Percentiles rank a stretch among this genome's conserved stretches.
Conservation (phyloP, 2,329 filamentous ascomycete genomes). For the Leptographium procerum region DNA sequence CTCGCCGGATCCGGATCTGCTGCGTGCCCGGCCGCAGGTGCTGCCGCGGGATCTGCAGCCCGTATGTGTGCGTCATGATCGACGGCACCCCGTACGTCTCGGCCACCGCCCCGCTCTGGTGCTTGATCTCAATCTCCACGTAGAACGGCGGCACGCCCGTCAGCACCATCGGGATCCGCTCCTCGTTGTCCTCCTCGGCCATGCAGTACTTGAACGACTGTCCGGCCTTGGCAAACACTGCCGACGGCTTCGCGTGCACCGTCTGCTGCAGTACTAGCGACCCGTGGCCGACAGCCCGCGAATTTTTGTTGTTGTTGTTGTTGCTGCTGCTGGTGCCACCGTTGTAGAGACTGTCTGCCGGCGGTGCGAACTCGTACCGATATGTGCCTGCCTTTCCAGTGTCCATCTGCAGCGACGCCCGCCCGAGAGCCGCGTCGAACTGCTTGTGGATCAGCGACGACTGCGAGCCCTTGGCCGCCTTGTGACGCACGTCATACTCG, state of each 20-base stretch:
- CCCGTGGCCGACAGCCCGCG: slow-evolving; percentile 34
- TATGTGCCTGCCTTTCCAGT: slow-evolving; percentile 74
- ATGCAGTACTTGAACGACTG: slow-evolving; percentile 95
- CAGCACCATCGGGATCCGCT: slow-evolving; percentile 77
- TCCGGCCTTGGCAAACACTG: slow-evolving; percentile 71
- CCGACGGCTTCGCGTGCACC: slow-evolving; percentile 74
- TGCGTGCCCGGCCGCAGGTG: slow-evolving; percentile 83
- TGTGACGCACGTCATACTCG: slow-evolving; percentile 69
- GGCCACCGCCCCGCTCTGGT: slow-evolving; percentile 61
- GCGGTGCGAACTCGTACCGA: slow-evolving; percentile 71
- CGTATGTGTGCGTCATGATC: slow-evolving; percentile 62
- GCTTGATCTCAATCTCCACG: slow-evolving; percentile 86
- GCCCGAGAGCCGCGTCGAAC: slow-evolving; percentile 64
- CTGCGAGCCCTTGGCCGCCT: slow-evolving; percentile 48
- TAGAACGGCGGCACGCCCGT: slow-evolving; percentile 79
- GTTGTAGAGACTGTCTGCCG: slow-evolving; percentile 80
- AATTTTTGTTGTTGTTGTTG: too few species aligned
- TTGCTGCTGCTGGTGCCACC: slow-evolving; percentile 21
- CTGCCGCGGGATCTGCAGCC: slow-evolving; percentile 73
- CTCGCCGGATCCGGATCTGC: slow-evolving; percentile 76
- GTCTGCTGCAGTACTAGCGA: slow-evolving; percentile 63
- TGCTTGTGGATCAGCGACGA: slow-evolving; percentile 54
- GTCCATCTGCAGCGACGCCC: slow-evolving; percentile 74
- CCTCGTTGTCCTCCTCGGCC: slow-evolving; percentile 68
- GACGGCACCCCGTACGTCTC: slow-evolving; percentile 74